Conservation (phyloP, 805 yeast species). For the Tetrapisispora arboricola region DNA sequence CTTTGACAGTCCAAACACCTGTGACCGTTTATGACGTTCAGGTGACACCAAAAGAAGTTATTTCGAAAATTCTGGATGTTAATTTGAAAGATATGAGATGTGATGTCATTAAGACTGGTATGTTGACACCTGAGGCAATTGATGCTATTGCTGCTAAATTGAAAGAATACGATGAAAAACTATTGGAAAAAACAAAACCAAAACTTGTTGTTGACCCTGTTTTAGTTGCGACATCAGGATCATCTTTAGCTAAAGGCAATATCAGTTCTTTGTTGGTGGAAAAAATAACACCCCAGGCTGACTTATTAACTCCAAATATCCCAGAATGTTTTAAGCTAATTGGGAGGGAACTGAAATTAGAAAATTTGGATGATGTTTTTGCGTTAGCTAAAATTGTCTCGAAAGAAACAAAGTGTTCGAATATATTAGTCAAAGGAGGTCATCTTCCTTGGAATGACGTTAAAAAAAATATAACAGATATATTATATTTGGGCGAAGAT, state of each 20-base stretch:
- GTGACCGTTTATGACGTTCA: slow-evolving; percentile 33
- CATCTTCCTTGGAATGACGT: slow-evolving; percentile 42
- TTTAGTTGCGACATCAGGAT: slow-evolving; percentile 73
- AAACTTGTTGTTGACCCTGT: slow-evolving; percentile 71
- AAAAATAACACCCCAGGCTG: slow-evolving; percentile 43
- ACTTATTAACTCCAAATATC: slow-evolving; percentile 64
- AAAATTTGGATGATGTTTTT: slow-evolving; percentile 33
- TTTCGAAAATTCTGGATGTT: slow-evolving; percentile 41
- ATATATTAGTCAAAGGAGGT: slow-evolving; percentile 72
- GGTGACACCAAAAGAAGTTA: slow-evolving; percentile 34
- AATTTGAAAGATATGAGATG: slow-evolving; percentile 51
- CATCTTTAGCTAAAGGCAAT: slow-evolving; percentile 37
- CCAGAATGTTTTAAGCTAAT: slow-evolving; percentile 46
- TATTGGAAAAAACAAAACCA: slow-evolving; percentile 13
- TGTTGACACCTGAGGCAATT: slow-evolving; percentile 52
- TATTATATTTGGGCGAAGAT: slow-evolving; percentile 38
- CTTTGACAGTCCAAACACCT: slow-evolving; percentile 70
- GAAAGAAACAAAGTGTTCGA: slow-evolving; percentile 34
- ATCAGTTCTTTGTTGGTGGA: slow-evolving; percentile 33
- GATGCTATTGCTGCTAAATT: slow-evolving; percentile 34
- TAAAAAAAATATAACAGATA: slow-evolving; percentile 38
- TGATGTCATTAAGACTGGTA: slow-evolving; percentile 70
- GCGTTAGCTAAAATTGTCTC: slow-evolving; percentile 33
- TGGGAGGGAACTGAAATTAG: slow-evolving; percentile 21
- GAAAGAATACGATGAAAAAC: slow-evolving; percentile 17